Evolutionary conservation across 352 stramenopile genomes (phyloP).

Genomic region (Pythium rishiriense): DNA sequence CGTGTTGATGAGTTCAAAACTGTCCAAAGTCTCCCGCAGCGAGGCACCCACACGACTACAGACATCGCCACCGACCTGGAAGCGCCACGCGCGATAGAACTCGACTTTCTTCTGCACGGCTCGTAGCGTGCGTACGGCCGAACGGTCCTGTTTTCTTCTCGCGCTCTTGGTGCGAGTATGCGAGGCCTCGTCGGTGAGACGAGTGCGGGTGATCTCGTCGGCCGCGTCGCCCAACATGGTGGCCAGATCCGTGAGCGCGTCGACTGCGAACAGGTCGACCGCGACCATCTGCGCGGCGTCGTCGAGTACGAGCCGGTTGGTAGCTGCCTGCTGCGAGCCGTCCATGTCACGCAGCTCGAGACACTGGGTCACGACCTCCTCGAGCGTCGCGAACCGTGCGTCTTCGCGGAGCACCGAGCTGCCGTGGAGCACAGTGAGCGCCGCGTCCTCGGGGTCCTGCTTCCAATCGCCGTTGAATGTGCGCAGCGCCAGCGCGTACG

Average conservation of each 20-base stretch:
- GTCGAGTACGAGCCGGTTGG: conserved; percentile 38
- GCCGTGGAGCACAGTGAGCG: conserved; percentile 43
- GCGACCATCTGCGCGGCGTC: conserved; percentile 47
- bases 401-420: conserved; percentile 51
- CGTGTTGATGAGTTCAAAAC: background rate
- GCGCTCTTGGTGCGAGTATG: conserved; percentile 7
- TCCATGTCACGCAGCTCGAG: conserved; percentile 15
- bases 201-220: conserved; percentile 22
- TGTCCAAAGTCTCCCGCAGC: conserved; percentile 2
- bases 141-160: conserved; percentile 23
- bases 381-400: conserved; percentile 45
- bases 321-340: conserved; percentile 12
- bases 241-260: conserved; percentile 58
- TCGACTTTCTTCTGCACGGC: conserved; percentile 49
- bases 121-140: conserved; percentile 31
- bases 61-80: conserved; percentile 22
- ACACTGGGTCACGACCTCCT: conserved; percentile 42
- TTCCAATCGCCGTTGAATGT: conserved; percentile 78
- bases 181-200: conserved; percentile 9
- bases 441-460: conserved; percentile 55
- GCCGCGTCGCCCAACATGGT: conserved; percentile 39
- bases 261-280: conserved; percentile 54
- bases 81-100: conserved; percentile 62
- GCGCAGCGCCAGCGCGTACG: conserved; percentile 69
- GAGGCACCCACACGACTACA: background rate